Evolutionary conservation across 768 basidiomycete genomes (phyloP), one percentile per base, ranked within the genome.

Genomic region (Termitomyces eurrhizus): DNA sequence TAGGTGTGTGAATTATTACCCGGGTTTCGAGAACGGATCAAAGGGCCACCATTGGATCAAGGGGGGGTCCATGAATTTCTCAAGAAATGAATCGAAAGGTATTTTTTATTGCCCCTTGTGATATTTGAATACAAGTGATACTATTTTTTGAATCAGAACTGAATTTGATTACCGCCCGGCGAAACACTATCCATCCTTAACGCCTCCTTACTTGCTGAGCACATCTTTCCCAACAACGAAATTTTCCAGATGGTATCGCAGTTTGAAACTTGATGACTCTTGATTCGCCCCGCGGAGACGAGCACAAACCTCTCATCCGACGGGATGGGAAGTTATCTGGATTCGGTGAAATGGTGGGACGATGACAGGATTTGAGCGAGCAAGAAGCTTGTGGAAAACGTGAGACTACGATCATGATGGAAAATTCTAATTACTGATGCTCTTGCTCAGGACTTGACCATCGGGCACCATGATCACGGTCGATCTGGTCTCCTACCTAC

Each of bases 391-490:
- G 58, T 89, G 89, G 88, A 88, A 88, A 65, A 72, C 86, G 80
- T 86, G 63, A 63, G 82, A 72, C 37, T 41, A 21, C 41, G 29
- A 52, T 48, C 57, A n/a, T 33, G 7, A 11, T 9, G 0, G n/a
- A 33, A 49, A 18, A 16, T 50, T 33, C 32, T 50, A 9, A 32
- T 4, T 12, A 33, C 16, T 32, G 48, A 50, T 1, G 3, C 18
- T 50, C 8, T 29, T 49, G 29, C 55, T 65, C 66, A 54, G 85
- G n/a, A 71, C 82, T 7, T 88, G 4, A 29, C 79, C 71, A 81
- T 87, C 46, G 88, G 89, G 71, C 88, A 90, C 69, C 88, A 89
- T 69, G 88, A 90, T 70, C 82, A 85, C 46, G 72, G 83, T 1
- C 77, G 90, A 12, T 77, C 80, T 6, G 83, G 83, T 91, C 36